Evolutionary conservation across 192 early-diverging fungal genomes (phyloP), one percentile per base, ranked within the genome.

Genomic region (Lobosporangium transversale): DNA sequence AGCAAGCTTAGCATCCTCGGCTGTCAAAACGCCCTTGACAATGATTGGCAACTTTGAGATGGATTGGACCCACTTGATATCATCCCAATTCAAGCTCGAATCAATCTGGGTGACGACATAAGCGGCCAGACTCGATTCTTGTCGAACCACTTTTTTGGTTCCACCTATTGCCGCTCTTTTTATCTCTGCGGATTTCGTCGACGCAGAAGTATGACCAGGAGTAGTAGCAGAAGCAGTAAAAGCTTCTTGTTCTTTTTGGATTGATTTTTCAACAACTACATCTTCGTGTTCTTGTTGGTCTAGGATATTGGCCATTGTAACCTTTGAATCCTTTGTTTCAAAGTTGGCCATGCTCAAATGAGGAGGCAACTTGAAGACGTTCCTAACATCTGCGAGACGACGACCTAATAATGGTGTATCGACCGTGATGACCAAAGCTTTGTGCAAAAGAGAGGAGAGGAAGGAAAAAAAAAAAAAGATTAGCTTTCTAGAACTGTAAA

Each of bases 11-110:
- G 98, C 95, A 82, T 99, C 98, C 36, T 94, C 95, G 24, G 86
- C 93, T 10, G 89, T 91, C 67, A 97, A 85, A 12, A 99, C 84
- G 52, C 98, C 98, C 81, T 99, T 99, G 45, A 98, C 85, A 5
- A 97, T 79, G 33, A 99, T 90, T 17, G 95, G 95, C 82, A 98
- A 75, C 21, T 79, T 73, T 1, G 95, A 96, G 53, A 95, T 94
- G 20, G 88, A 86, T 59, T 80, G 84, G 45, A 99, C 89, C 96
- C 96, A 98, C 9, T 83, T 63, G 30, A 99, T 84, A 61, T 97
- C 95, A 11, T 85, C 83, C 97, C 97, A 99, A 58, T 81, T 89
- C 36, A 99, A 78, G 12, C 83, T 79, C 32, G 94, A 83, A 79
- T 99, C 97, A 50, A 95, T 95, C 65, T 93, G 94, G 7, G 78